phyloP scores from a whole-genome alignment of 2,329 filamentous ascomycete genomes.

The Cercospora sesami region DNA sequence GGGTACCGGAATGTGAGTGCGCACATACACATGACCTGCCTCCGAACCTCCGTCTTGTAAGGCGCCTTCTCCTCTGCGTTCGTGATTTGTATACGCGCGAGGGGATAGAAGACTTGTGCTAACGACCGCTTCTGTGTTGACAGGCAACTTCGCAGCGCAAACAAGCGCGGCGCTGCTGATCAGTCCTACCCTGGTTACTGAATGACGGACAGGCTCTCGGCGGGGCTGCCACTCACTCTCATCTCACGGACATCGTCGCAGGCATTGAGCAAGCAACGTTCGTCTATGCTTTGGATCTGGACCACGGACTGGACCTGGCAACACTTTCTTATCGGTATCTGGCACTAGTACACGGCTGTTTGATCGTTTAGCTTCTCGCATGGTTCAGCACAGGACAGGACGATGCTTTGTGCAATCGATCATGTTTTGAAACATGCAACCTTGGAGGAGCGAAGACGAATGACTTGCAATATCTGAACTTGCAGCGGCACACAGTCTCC shows the following conservation, averaged over 20 bases:
- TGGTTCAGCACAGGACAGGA: conserved; percentile 19
- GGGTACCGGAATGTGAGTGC: conserved; percentile 96
- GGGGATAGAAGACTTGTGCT: conserved; percentile 57
- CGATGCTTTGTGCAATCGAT: conserved; percentile 10
- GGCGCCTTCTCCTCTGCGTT: conserved; percentile 83
- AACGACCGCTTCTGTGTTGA: conserved; percentile 41
- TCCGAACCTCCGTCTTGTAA: conserved; percentile 62
- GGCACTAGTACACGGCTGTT: conserved; percentile 34
- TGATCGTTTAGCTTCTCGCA: conserved; percentile 33
- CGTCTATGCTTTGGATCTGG: conserved; percentile 27
- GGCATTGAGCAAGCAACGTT: conserved; percentile 18
- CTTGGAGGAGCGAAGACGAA: conserved; percentile 23
- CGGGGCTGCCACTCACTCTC: conserved; percentile 43
- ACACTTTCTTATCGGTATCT: conserved; percentile 38
- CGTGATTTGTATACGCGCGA: conserved; percentile 67
- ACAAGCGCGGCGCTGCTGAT: conserved; percentile 52
- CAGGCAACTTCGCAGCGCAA: conserved; percentile 53
- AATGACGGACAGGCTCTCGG: conserved; percentile 40
- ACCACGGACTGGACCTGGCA: conserved; percentile 22
- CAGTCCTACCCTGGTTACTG: conserved; percentile 53
- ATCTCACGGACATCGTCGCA: conserved; percentile 31
- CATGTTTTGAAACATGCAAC: conserved; percentile 17
- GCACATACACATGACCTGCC: conserved; percentile 52
- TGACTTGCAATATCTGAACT: conserved; percentile 17
- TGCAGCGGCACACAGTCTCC: conserved; percentile 28